A percentile compares a stretch with the other conserved stretches of the same genome.
Evolutionary conservation across 2,329 filamentous ascomycete genomes (phyloP).

Genomic region (Seiridium unicorne): DNA sequence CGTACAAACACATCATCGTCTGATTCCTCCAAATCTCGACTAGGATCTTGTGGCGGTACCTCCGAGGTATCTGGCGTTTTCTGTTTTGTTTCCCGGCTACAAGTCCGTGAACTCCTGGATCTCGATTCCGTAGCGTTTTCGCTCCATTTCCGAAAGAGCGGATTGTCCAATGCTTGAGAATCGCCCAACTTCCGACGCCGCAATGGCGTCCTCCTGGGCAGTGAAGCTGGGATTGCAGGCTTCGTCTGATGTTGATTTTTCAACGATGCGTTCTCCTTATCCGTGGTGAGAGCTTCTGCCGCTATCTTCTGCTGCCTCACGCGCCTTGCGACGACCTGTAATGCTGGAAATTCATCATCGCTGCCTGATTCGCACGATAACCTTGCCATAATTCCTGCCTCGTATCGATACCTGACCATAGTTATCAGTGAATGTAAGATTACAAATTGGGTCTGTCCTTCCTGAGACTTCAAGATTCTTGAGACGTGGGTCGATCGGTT

Average conservation of each 20-base stretch:
- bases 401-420: slow-evolving; percentile 11
- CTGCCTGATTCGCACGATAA: slow-evolving; percentile 17
- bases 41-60: background rate
- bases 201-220: slow-evolving; percentile 21
- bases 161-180: slow-evolving; percentile 19
- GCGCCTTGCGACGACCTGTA: slow-evolving; percentile 28
- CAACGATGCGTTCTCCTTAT: slow-evolving; percentile 4
- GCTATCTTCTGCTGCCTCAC: slow-evolving; percentile 15
- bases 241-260: background rate
- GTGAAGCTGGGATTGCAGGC: background rate
- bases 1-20: slow-evolving; percentile 6
- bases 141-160: slow-evolving; percentile 25
- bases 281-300: background rate
- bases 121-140: slow-evolving; percentile 6
- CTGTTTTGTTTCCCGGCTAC: slow-evolving; percentile 8
- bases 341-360: slow-evolving; percentile 42
- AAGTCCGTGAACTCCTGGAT: slow-evolving; percentile 9
- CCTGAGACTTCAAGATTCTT: background rate
- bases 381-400: slow-evolving; percentile 6
- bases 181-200: slow-evolving; percentile 27
- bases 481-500: background rate
- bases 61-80: background rate
- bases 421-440: background rate
- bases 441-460: background rate
- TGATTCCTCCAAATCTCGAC: background rate